Conservation (phyloP, 441 rosid genomes). For the Cnidoscolus chayamansa region DNA sequence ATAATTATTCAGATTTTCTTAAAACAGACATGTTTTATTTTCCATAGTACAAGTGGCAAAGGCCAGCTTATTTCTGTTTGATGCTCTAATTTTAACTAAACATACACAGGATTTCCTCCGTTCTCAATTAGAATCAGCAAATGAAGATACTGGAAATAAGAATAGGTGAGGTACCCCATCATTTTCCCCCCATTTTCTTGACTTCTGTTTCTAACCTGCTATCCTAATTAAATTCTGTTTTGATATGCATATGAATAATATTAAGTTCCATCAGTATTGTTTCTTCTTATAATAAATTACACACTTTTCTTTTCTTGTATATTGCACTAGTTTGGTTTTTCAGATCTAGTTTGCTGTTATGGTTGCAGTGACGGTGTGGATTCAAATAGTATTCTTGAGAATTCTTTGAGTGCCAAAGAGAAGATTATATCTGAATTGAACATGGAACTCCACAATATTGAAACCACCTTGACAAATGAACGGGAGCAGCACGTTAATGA, state of each 20-base stretch:
- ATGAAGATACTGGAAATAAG: conserved; percentile 74
- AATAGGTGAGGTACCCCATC: conserved; percentile 46
- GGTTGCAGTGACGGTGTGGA: conserved; percentile 66
- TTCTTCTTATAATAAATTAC: background rate
- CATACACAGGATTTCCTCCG: conserved; percentile 72
- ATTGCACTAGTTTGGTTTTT: conserved; percentile 6
- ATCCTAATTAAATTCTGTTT: background rate
- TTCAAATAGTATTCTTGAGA: conserved; percentile 82
- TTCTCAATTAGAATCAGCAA: conserved; percentile 82
- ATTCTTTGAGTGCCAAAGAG: conserved; percentile 85
- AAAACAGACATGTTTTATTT: background rate
- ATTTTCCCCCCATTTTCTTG: background rate
- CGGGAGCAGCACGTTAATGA: conserved; percentile 80
- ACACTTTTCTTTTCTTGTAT: background rate
- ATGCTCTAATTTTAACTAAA: conserved; percentile 19
- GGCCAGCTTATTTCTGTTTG: conserved; percentile 5
- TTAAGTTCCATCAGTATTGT: conserved; percentile 3
- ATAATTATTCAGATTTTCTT: background rate
- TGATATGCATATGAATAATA: conserved; percentile 3
- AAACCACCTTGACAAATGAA: conserved; percentile 72
- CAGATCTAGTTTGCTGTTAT: conserved; percentile 20
- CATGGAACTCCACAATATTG: conserved; percentile 87
- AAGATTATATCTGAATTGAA: conserved; percentile 93
- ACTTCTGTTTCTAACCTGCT: background rate
- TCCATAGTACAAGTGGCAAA: background rate